These are phyloP conservation scores for Emericellopsis atlantica DNA, from an alignment of 2,329 filamentous ascomycete species.

Conservation along the genomic window DNA sequence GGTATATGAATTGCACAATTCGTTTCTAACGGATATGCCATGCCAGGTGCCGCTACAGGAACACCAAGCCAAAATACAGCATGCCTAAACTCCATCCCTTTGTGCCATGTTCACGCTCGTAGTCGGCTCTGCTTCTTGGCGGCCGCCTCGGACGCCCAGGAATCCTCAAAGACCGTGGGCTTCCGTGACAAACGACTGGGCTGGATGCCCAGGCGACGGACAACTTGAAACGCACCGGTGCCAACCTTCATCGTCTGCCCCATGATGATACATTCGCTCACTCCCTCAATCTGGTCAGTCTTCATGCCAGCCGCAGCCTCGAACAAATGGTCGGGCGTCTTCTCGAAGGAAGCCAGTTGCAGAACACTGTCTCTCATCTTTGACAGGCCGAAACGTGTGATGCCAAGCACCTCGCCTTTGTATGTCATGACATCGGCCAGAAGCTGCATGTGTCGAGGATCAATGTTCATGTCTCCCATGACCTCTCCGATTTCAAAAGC, in stretches of 20 bases:
- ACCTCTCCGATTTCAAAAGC: slow-evolving; percentile 77
- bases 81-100: not conserved
- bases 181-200: slow-evolving; percentile 43
- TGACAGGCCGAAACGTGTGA: slow-evolving; percentile 87
- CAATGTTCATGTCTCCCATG: slow-evolving; percentile 91
- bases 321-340: slow-evolving; percentile 95
- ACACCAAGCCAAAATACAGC: too few species aligned
- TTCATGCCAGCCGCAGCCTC: slow-evolving; percentile 90
- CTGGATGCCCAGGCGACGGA: slow-evolving; percentile 59
- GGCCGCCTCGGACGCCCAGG: slow-evolving; percentile 29
- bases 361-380: slow-evolving; percentile 95
- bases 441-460: slow-evolving; percentile 94
- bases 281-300: slow-evolving; percentile 82
- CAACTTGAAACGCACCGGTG: slow-evolving; percentile 84
- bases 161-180: slow-evolving; percentile 60
- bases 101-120: too few species aligned
- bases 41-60: too few species aligned
- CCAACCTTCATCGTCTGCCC: slow-evolving; percentile 87
- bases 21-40: too few species aligned
- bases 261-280: slow-evolving; percentile 96
- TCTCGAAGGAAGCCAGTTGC: slow-evolving; percentile 92
- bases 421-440: slow-evolving; percentile 98
- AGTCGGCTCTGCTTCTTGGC: not conserved
- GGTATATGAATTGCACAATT: too few species aligned
- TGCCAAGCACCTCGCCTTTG: slow-evolving; percentile 92